phyloP scores from a whole-genome alignment of 176 grass and related monocot genomes.

The Oryza glumipatula region DNA sequence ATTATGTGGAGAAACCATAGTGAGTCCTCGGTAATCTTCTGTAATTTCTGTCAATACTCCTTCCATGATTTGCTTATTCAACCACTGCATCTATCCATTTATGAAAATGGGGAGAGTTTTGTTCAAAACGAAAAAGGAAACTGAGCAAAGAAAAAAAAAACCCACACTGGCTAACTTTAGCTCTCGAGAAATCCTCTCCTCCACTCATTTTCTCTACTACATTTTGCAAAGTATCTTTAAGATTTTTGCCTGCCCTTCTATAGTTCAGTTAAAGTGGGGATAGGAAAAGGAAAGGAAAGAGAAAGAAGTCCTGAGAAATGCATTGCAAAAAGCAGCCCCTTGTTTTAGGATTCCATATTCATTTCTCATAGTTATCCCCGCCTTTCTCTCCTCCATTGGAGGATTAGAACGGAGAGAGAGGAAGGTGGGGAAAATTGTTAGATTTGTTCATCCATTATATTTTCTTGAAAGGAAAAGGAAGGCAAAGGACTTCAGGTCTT shows the following conservation, averaged over 20 bases:
- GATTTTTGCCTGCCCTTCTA: neutral
- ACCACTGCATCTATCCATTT: neutral
- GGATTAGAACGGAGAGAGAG: slow-evolving; percentile 38
- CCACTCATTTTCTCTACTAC: neutral
- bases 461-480: slow-evolving; percentile 15
- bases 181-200: slow-evolving; percentile 39
- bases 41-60: neutral
- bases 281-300: neutral
- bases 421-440: slow-evolving; percentile 38
- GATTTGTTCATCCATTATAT: neutral
- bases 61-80: slow-evolving; percentile 13
- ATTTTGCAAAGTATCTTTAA: slow-evolving; percentile 3
- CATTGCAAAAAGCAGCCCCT: slow-evolving; percentile 3
- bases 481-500: neutral
- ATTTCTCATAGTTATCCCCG: slow-evolving; percentile 18
- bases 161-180: slow-evolving; percentile 31
- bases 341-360: slow-evolving; percentile 24
- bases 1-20: neutral
- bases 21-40: neutral
- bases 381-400: slow-evolving; percentile 50
- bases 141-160: neutral
- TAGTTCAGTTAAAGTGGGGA: neutral
- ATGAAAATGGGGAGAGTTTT: neutral
- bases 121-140: neutral
- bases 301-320: slow-evolving; percentile 10